A percentile compares a stretch with the other conserved stretches of the same genome.
These are phyloP conservation scores for Capronia americana DNA, from an alignment of 2,329 filamentous ascomycete species.

Conservation along the genomic window DNA sequence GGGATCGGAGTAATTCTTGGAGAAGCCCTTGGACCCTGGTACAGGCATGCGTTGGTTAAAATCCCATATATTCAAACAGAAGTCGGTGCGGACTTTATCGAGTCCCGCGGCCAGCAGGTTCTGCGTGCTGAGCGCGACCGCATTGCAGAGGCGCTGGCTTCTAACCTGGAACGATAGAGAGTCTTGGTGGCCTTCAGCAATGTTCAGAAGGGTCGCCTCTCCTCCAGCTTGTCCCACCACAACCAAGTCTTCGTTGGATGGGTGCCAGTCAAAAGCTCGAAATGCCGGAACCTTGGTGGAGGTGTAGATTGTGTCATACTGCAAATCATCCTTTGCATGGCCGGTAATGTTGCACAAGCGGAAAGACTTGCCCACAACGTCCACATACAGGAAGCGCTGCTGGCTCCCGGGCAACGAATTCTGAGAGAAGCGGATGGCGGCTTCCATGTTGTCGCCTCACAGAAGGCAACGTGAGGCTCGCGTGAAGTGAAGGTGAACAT, in stretches of 20 bases:
- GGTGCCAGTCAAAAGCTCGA: constrained; percentile 71
- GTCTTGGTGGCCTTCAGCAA: constrained; percentile 58
- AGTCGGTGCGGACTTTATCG: constrained; percentile 68
- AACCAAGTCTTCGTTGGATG: constrained; percentile 62
- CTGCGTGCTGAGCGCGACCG: constrained; percentile 64
- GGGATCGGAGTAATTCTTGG: constrained; percentile 50
- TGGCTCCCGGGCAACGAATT: constrained; percentile 57
- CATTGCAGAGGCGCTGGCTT: constrained; percentile 69
- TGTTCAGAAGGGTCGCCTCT: constrained; percentile 64
- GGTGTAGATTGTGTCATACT: constrained; percentile 61
- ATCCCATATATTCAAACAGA: constrained; percentile 70
- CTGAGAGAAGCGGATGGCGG: constrained; percentile 69
- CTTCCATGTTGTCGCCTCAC: constrained; percentile 55
- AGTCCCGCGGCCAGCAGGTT: constrained; percentile 66
- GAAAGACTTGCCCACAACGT: constrained; percentile 65
- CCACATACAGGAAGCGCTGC: constrained; percentile 66
- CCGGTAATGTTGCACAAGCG: constrained; percentile 61
- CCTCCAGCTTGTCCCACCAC: constrained; percentile 67
- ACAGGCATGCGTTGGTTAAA: constrained; percentile 56
- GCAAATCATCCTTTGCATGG: constrained; percentile 48
- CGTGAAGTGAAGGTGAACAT: background rate
- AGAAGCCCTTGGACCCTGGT: constrained; percentile 42
- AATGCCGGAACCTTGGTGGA: constrained; percentile 65
- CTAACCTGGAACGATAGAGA: constrained; percentile 63
- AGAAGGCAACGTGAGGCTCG: background rate